These are phyloP conservation scores for Talaromyces wortmannii DNA, from an alignment of 495 filamentous ascomycete genomes.

Conservation along the genomic window DNA sequence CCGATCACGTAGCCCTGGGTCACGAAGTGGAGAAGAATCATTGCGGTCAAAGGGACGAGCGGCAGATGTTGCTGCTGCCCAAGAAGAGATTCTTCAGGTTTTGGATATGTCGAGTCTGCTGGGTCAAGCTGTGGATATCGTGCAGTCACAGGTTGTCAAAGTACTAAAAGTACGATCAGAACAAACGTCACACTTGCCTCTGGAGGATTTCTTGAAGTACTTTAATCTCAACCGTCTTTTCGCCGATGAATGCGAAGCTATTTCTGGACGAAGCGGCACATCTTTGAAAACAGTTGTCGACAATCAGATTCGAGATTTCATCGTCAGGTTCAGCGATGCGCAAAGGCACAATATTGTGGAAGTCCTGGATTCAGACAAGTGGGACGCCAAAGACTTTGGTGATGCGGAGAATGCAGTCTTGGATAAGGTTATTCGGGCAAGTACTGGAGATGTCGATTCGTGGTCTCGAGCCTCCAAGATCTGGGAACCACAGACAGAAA, in stretches of 20 bases:
- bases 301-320: slow-evolving; percentile 85
- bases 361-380: slow-evolving; percentile 82
- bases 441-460: slow-evolving; percentile 67
- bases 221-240: slow-evolving; percentile 92
- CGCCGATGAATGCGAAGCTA: slow-evolving; percentile 93
- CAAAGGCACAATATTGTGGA: slow-evolving; percentile 76
- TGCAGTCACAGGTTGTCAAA: slow-evolving; percentile 87
- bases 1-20: slow-evolving; percentile 43
- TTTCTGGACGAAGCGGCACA: slow-evolving; percentile 80
- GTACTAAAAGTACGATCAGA: slow-evolving; percentile 88
- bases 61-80: slow-evolving; percentile 27
- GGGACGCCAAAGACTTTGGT: slow-evolving; percentile 82
- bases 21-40: slow-evolving; percentile 19
- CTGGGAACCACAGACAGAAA: slow-evolving; percentile 44
- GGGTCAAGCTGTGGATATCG: slow-evolving; percentile 87
- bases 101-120: slow-evolving; percentile 93
- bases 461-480: slow-evolving; percentile 71
- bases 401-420: slow-evolving; percentile 59
- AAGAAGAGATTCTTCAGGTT: slow-evolving; percentile 77
- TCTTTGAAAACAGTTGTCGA: slow-evolving; percentile 84
- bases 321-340: slow-evolving; percentile 63
- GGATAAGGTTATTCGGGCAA: slow-evolving; percentile 62
- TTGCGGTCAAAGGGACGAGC: slow-evolving; percentile 6
- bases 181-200: slow-evolving; percentile 64
- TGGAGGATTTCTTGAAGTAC: slow-evolving; percentile 79